Base-by-base conservation (phyloP, 164 flowering plant species). In the Vitis cinerea region DNA sequence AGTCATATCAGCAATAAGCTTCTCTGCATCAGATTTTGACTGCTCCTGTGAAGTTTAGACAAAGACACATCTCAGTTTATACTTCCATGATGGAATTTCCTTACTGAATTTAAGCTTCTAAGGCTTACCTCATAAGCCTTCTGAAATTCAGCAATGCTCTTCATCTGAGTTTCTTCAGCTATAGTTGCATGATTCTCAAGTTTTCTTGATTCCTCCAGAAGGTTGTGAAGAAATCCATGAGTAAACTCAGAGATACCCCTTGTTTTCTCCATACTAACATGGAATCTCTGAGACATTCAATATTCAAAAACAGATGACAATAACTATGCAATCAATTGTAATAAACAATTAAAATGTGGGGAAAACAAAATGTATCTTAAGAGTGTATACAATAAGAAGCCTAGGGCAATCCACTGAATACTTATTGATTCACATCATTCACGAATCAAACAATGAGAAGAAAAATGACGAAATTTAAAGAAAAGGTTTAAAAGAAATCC, bases 1-100 rank as follows among this genome's bases (percentile, higher is more conserved):
- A 14, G 92, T 82, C 82, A 93, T 66, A 61, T 88, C 94, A 71
- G 89, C 89, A 73, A 91, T 82, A 71, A 96, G 97, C 74, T 88
- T 90, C 73, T 87, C 95, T 23, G 87, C 85, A 59, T 88, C 97
- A 31, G 85, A 76, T 76, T 76, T 83, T 61, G 97, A 85, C 61
- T 90, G 93, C 75, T 92, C 98, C 99, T 96, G 86, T 69, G 71
- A 17, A 48, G 49, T 19, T 58, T 67, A 15, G 15, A n/a, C 10
- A 11, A 10, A 3, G 60, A 54, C 4, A 37, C 7, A 59, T 5
- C 51, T 62, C 71, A 71, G 50, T 72, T 9, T 37, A 37, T 37
- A 6, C 44, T 12, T 3, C 37, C 53, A 23, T 17, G 17, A 11
- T 15, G 23, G 58, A 7, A 51, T 15, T 50, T 17, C 19, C 59